Conservation (phyloP, 352 stramenopile genomes). For the Globisporangium nodosum region DNA sequence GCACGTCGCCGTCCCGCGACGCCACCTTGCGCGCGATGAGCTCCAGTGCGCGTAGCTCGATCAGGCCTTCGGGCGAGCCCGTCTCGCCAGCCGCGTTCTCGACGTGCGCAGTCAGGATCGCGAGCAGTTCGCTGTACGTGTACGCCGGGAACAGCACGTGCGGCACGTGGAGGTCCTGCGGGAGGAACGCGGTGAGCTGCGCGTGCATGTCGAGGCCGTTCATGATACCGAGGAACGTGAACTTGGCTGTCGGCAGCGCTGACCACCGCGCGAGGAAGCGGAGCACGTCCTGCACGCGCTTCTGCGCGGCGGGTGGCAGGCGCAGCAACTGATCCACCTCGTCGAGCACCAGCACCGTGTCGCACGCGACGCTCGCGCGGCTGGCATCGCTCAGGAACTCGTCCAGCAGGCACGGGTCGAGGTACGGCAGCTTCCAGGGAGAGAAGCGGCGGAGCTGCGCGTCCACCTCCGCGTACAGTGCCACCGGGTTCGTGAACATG, state of each 20-base stretch:
- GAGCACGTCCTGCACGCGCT: constrained; percentile 43
- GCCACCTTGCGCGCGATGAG: constrained; percentile 64
- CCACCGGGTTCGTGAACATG: constrained; percentile 42
- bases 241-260: constrained; percentile 18
- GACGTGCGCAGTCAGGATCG: constrained; percentile 44
- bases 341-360: constrained; percentile 47
- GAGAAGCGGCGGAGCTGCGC: constrained; percentile 23
- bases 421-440: constrained; percentile 16
- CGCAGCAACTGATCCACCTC: constrained; percentile 63
- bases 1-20: constrained; percentile 59
- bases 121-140: constrained; percentile 33
- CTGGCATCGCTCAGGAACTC: constrained; percentile 27
- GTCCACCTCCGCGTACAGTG: constrained; percentile 35
- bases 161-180: constrained; percentile 25
- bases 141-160: constrained; percentile 62
- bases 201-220: constrained; percentile 75
- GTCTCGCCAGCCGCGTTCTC: constrained; percentile 10
- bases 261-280: constrained; percentile 59
- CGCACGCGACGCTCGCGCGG: not conserved
- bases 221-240: constrained; percentile 66
- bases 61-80: not conserved
- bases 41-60: constrained; percentile 51
- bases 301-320: constrained; percentile 31
- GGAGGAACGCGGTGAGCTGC: constrained; percentile 29
- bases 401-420: constrained; percentile 43